Conservation (phyloP, 2,329 filamentous ascomycete genomes). For the Drechmeria coniospora region DNA sequence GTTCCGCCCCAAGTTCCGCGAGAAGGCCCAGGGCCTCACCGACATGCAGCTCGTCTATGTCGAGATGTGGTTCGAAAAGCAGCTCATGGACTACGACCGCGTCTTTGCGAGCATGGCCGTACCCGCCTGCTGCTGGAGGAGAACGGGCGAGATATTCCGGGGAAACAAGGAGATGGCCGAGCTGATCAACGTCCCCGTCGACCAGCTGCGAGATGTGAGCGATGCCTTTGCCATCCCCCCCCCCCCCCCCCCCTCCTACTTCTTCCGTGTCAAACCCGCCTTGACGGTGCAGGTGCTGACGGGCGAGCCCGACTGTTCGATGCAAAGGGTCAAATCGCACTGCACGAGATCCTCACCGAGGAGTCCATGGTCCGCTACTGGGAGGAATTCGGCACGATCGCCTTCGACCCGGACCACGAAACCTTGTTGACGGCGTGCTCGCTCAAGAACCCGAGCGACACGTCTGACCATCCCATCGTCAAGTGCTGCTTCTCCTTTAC, state of each 20-base stretch:
- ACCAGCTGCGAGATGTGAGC: constrained; percentile 78
- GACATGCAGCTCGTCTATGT: constrained; percentile 90
- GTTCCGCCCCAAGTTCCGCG: constrained; percentile 88
- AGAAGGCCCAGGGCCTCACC: constrained; percentile 81
- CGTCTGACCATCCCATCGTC: constrained; percentile 55
- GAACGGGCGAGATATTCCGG: constrained; percentile 92
- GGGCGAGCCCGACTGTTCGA: too few species aligned
- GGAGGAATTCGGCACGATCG: constrained; percentile 98
- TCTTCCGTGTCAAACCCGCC: neutral
- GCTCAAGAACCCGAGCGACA: constrained; percentile 64
- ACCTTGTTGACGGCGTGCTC: constrained; percentile 89
- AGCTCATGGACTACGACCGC: constrained; percentile 92
- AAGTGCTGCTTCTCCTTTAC: constrained; percentile 97
- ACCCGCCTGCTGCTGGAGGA: constrained; percentile 89
- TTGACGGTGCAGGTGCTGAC: constrained; percentile 6
- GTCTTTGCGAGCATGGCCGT: constrained; percentile 99
- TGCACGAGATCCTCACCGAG: constrained; percentile 92
- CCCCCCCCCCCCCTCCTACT: constrained; percentile 12
- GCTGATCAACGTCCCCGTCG: constrained; percentile 82
- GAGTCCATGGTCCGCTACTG: constrained; percentile 92
- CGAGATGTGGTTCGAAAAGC: constrained; percentile 98
- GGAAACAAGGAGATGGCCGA: constrained; percentile 99
- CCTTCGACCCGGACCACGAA: constrained; percentile 87
- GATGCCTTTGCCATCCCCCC: too few species aligned
- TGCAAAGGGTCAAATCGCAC: constrained; percentile 69